Percentiles rank a stretch among this genome's conserved stretches.
Conservation (phyloP, 768 basidiomycete genomes). For the Mycena albidolilacea region DNA sequence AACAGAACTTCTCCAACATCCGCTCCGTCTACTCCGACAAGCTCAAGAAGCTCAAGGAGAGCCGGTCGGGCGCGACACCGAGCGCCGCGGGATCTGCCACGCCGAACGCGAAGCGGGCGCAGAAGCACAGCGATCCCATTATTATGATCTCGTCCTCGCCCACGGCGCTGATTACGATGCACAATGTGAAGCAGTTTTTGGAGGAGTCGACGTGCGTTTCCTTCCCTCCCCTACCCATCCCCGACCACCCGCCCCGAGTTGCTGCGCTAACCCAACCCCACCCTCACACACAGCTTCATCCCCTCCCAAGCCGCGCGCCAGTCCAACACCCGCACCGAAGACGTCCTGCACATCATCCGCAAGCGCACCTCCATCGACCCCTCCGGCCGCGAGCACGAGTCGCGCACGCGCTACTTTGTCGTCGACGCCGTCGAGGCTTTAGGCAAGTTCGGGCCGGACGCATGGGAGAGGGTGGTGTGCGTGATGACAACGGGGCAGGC, state of each 20-base stretch:
- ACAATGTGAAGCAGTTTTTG: slow-evolving; percentile 95
- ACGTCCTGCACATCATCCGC: slow-evolving; percentile 90
- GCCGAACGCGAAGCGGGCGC: slow-evolving; percentile 54
- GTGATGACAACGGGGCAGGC: slow-evolving; percentile 99
- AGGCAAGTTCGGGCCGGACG: slow-evolving; percentile 91
- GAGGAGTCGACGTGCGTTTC: slow-evolving; percentile 84
- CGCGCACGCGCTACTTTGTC: slow-evolving; percentile 81
- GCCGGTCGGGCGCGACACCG: slow-evolving; percentile 61
- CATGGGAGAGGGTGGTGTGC: slow-evolving; percentile 97
- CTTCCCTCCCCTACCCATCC: no score
- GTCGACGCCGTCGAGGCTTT: slow-evolving; percentile 95
- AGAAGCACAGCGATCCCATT: slow-evolving; percentile 91
- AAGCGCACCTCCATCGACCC: slow-evolving; percentile 81
- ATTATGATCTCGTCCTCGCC: slow-evolving; percentile 98
- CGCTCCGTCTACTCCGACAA: slow-evolving; percentile 79
- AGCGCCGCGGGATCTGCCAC: no score
- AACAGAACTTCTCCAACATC: slow-evolving; percentile 86
- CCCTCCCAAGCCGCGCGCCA: slow-evolving; percentile 82
- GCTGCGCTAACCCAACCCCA: no score
- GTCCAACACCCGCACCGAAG: slow-evolving; percentile 81
- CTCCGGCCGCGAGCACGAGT: slow-evolving; percentile 71
- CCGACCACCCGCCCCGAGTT: no score
- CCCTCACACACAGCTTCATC: slow-evolving; percentile 68
- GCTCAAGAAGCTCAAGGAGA: slow-evolving; percentile 83
- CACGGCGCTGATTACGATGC: slow-evolving; percentile 96